Percentiles rank a stretch among this genome's conserved stretches.
Evolutionary conservation across 805 yeast genomes (phyloP).

Genomic region (Myxozyma sirexii): DNA sequence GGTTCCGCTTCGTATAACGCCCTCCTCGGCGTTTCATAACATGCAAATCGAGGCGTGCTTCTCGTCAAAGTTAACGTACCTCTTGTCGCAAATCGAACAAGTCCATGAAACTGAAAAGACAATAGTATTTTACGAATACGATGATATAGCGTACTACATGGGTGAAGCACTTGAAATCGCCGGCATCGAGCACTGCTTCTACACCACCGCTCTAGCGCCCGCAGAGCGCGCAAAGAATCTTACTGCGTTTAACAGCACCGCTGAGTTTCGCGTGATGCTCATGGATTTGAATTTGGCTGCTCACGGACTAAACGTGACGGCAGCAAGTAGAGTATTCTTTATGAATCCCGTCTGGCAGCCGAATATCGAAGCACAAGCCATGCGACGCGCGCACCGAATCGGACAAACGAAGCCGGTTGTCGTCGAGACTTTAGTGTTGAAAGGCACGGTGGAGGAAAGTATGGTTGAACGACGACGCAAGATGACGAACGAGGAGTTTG

Average conservation of each 20-base stretch:
- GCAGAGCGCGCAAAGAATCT: constrained; percentile 56
- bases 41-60: constrained; percentile 54
- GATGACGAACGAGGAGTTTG: constrained; percentile 29
- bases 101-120: constrained; percentile 52
- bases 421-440: constrained; percentile 68
- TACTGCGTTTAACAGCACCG: constrained; percentile 51
- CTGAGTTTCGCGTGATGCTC: constrained; percentile 55
- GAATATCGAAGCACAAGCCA: constrained; percentile 73
- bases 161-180: constrained; percentile 65
- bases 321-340: constrained; percentile 70
- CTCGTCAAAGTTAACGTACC: constrained; percentile 64
- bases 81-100: constrained; percentile 57
- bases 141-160: constrained; percentile 68
- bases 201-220: constrained; percentile 61
- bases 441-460: constrained; percentile 68
- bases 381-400: constrained; percentile 75
- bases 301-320: constrained; percentile 67
- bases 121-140: constrained; percentile 69
- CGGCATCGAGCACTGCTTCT: constrained; percentile 63
- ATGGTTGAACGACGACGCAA: constrained; percentile 49
- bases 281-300: constrained; percentile 72
- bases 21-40: constrained; percentile 14
- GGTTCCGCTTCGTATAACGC: background rate
- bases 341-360: constrained; percentile 74
- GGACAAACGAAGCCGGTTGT: constrained; percentile 65